Evolutionary conservation across 371 early-diverging fungal species (phyloP), one percentile per base, ranked within the genome.

Genomic region (Catenaria anguillulae): DNA sequence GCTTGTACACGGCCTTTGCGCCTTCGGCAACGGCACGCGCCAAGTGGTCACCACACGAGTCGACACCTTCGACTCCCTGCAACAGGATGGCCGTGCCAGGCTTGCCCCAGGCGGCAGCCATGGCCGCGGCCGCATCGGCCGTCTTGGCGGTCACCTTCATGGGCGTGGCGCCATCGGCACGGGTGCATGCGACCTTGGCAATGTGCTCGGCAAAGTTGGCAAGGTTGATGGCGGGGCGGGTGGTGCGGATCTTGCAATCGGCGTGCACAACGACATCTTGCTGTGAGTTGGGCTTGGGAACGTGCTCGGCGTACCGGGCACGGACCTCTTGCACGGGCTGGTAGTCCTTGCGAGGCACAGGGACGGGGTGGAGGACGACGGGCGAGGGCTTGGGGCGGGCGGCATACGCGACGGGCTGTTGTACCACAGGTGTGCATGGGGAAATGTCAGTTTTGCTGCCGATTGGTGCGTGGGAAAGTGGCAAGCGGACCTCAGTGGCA

Each of bases 141-240:
- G 26, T 13, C 21, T 8, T 17, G 29, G 12, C 15, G 5, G 29
- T 29, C 48, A 48, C 48, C n/a, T 23, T 48, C n/a, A 19, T 12
- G n/a, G 12, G 12, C 48, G 48, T 24, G 40, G 40, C 5, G 8
- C 19, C 45, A 3, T 3, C 3, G 19, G 45, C 45, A 13, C 37
- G 4, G 8, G 37, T 4, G 45, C 45, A 43, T 3, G 4, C 19
- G 19, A 43, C 45, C 19, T 2, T 21, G 19, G 2, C 17, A 23
- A 43, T 43, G 19, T 8, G 19, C 4, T 17, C 19, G 29, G 26
- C 29, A 10, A 29, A 29, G 29, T 50, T 50, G 52, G 52, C 52
- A 8, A 50, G 31, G 52, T 50, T 50, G 52, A 50, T 23, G 52
- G 52, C 52, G 52, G 52, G 52, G 13, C 8, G 15, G 52, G 52